Evolutionary conservation across 495 filamentous ascomycete genomes (phyloP).

Genomic region (Pyrenula aspistea): DNA sequence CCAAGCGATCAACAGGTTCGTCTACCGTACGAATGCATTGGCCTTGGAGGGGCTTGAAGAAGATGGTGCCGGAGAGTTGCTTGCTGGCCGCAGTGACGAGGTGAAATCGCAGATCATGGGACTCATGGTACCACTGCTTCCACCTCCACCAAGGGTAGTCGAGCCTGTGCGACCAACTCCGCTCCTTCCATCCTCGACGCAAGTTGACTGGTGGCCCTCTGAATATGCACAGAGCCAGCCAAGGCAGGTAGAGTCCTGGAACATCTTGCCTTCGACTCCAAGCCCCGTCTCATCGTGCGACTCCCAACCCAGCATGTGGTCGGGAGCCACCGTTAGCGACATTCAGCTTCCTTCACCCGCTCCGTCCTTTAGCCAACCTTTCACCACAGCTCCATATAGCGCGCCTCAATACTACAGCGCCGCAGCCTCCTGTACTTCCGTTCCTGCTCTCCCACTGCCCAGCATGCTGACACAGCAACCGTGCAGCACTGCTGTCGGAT

Average conservation of each 20-base stretch:
- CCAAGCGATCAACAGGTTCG: constrained; percentile 94
- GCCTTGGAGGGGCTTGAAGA: constrained; percentile 95
- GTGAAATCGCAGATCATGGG: constrained; percentile 79
- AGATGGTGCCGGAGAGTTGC: constrained; percentile 87
- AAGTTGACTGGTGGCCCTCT: constrained; percentile 65
- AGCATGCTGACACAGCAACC: constrained; percentile 76
- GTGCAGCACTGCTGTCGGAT: constrained; percentile 58
- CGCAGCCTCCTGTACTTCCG: constrained; percentile 38
- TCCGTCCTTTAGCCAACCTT: constrained; percentile 70
- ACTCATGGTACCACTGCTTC: constrained; percentile 79
- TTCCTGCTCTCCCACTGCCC: constrained; percentile 72
- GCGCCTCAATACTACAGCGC: constrained; percentile 55
- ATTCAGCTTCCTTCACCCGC: constrained; percentile 60
- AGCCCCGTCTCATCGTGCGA: constrained; percentile 61
- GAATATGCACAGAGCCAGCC: constrained; percentile 37
- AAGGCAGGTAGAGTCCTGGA: constrained; percentile 82
- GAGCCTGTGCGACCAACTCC: constrained; percentile 79
- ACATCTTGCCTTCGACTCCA: constrained; percentile 78
- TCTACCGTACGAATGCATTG: constrained; percentile 80
- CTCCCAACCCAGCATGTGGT: constrained; percentile 65
- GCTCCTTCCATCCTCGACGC: constrained; percentile 78
- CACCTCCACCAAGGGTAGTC: constrained; percentile 84
- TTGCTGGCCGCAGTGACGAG: constrained; percentile 84
- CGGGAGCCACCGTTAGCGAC: constrained; percentile 48
- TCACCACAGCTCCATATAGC: constrained; percentile 56